phyloP scores from a whole-genome alignment of 495 filamentous ascomycete species.

The Penicillium nucicola region DNA sequence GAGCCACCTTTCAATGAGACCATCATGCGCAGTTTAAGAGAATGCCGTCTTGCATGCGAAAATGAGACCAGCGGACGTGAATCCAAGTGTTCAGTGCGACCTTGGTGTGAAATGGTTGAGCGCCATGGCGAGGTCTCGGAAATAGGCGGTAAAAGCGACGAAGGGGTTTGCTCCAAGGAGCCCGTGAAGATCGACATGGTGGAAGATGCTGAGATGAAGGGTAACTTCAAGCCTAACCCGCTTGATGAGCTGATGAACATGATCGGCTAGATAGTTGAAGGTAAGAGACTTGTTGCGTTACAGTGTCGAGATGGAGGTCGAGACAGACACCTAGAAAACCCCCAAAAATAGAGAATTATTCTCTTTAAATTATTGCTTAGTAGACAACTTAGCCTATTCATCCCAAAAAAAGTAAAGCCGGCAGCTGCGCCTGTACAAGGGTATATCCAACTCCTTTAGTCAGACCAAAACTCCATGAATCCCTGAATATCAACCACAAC shows the following conservation, averaged over 20 bases:
- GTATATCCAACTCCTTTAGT: constrained; percentile 1
- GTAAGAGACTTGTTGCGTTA: too few relatives aligned
- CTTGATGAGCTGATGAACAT: too few relatives aligned
- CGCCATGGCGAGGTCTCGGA: not conserved
- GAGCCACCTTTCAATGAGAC: too few relatives aligned
- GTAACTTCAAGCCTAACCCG: constrained; percentile 8
- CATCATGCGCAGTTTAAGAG: too few relatives aligned
- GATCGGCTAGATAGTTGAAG: too few relatives aligned
- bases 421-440: not conserved
- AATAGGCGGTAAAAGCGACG: not conserved
- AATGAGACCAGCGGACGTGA: too few relatives aligned
- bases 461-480: constrained; percentile 2
- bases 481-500: not conserved
- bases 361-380: not conserved
- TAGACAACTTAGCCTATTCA: not conserved
- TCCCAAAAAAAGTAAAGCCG: not conserved
- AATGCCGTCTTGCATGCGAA: too few relatives aligned
- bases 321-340: too few relatives aligned
- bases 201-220: not conserved
- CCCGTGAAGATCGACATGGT: constrained; percentile 12
- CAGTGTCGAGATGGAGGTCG: too few relatives aligned
- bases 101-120: too few relatives aligned
- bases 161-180: constrained; percentile 26
- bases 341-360: too few relatives aligned
- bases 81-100: too few relatives aligned